These are phyloP conservation scores for Phytophthora sojae DNA, from an alignment of 352 stramenopile genomes.

Conservation along the genomic window DNA sequence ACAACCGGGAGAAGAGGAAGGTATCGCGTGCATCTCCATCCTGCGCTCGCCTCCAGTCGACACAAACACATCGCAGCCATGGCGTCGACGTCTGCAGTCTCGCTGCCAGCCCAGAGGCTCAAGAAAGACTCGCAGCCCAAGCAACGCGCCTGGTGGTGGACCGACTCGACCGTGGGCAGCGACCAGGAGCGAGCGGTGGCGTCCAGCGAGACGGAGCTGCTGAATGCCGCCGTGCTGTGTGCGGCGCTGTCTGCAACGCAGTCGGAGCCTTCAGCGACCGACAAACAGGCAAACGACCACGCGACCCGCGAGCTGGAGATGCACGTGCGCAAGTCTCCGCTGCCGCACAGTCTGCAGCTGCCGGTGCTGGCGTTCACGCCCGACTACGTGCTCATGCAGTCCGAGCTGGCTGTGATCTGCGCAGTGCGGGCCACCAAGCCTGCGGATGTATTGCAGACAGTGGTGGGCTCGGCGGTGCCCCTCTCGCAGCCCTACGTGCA, in stretches of 20 bases:
- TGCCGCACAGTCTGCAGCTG: constrained; percentile 70
- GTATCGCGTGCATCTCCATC: not conserved
- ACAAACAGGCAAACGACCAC: constrained; percentile 28
- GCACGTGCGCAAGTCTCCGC: constrained; percentile 65
- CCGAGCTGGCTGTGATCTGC: constrained; percentile 65
- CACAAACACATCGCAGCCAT: constrained; percentile 8
- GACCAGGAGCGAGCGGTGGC: constrained; percentile 31
- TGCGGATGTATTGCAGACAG: constrained; percentile 69
- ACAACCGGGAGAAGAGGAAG: not conserved
- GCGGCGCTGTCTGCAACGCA: constrained; percentile 58
- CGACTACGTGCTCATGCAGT: constrained; percentile 76
- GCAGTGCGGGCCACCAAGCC: constrained; percentile 67
- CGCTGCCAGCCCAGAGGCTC: constrained; percentile 14
- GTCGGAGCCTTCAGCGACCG: constrained; percentile 22
- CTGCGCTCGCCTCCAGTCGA: not conserved
- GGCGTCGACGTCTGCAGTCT: constrained; percentile 20
- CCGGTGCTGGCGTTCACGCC: constrained; percentile 57
- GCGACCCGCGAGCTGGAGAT: constrained; percentile 56
- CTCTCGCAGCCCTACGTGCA: constrained; percentile 72
- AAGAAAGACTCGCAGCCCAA: not conserved
- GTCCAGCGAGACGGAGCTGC: constrained; percentile 73
- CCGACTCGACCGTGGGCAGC: constrained; percentile 21
- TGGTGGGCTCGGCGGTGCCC: constrained; percentile 74
- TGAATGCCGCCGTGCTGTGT: constrained; percentile 82
- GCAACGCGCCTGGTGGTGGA: constrained; percentile 56